Conservation (phyloP, 768 basidiomycete species). For the Pisolithus orientalis region DNA sequence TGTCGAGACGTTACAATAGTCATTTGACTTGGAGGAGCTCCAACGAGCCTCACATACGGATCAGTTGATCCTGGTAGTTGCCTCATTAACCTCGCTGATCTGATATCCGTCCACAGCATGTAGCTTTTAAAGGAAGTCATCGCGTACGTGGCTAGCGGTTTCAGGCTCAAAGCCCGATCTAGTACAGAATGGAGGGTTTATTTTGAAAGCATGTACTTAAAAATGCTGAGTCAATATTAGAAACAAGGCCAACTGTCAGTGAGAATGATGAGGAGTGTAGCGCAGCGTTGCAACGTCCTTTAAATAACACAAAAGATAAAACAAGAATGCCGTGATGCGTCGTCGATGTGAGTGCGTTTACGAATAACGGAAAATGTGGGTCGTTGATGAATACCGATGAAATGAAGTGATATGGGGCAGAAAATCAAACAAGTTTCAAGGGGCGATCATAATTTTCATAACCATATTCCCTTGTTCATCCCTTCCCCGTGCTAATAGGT, state of each 20-base stretch:
- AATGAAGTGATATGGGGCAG: no score
- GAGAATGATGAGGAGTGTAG: not conserved
- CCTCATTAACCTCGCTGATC: not conserved
- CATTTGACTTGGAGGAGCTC: not conserved
- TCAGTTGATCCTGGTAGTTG: not conserved
- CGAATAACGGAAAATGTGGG: not conserved
- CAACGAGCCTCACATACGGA: not conserved
- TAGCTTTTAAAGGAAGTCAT: not conserved
- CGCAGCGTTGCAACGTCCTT: conserved; percentile 6
- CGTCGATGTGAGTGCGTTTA: not conserved
- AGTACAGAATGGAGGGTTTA: not conserved
- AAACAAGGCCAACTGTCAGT: not conserved
- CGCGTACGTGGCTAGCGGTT: not conserved
- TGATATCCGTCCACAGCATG: not conserved
- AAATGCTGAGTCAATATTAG: not conserved
- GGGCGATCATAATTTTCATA: conserved; percentile 81
- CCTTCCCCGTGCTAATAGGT: conserved; percentile 67
- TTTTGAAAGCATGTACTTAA: not conserved
- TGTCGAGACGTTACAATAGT: not conserved
- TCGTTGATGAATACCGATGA: no score
- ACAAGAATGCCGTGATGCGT: not conserved
- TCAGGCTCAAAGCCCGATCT: no score
- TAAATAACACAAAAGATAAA: conserved; percentile 1
- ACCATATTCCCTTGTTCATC: conserved; percentile 80
- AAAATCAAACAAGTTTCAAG: conserved; percentile 13